Evolutionary conservation across 768 basidiomycete species (phyloP).

Genomic region (Psilocybe sp.): DNA sequence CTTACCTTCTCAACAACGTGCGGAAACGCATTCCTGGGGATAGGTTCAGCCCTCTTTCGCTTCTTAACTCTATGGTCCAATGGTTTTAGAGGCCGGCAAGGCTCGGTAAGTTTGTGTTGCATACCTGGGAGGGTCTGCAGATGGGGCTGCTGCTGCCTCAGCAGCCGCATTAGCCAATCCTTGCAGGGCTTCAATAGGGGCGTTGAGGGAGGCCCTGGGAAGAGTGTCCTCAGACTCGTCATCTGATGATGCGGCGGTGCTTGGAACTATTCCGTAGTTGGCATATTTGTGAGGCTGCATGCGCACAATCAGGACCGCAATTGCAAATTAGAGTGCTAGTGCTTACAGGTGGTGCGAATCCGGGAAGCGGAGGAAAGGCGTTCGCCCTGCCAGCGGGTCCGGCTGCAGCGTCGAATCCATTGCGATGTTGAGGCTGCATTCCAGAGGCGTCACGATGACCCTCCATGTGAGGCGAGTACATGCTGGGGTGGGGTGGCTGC

Average conservation of each 20-base stretch:
- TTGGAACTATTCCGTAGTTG: constrained; percentile 85
- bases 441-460: constrained; percentile 28
- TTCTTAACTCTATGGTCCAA: constrained; percentile 62
- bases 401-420: constrained; percentile 35
- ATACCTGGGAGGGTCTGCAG: constrained; percentile 60
- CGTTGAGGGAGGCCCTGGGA: constrained; percentile 79
- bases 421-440: constrained; percentile 33
- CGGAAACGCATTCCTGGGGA: constrained; percentile 82
- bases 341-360: constrained; percentile 86
- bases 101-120: constrained; percentile 9
- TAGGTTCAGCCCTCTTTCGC: constrained; percentile 80
- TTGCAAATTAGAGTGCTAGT: constrained; percentile 7
- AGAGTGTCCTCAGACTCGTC: constrained; percentile 91
- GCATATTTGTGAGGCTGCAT: constrained; percentile 83
- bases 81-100: constrained; percentile 10
- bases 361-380: constrained; percentile 83
- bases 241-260: constrained; percentile 81
- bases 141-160: constrained; percentile 83
- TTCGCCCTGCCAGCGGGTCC: constrained; percentile 30
- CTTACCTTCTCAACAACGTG: constrained; percentile 84
- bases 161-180: constrained; percentile 94
- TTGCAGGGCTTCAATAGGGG: constrained; percentile 92
- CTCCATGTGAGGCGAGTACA: constrained; percentile 32
- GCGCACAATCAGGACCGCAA: constrained; percentile 8
- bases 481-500: constrained; percentile 32